Evolutionary conservation across 495 filamentous ascomycete species (phyloP).

Genomic region (Penicillium longicatenatum): DNA sequence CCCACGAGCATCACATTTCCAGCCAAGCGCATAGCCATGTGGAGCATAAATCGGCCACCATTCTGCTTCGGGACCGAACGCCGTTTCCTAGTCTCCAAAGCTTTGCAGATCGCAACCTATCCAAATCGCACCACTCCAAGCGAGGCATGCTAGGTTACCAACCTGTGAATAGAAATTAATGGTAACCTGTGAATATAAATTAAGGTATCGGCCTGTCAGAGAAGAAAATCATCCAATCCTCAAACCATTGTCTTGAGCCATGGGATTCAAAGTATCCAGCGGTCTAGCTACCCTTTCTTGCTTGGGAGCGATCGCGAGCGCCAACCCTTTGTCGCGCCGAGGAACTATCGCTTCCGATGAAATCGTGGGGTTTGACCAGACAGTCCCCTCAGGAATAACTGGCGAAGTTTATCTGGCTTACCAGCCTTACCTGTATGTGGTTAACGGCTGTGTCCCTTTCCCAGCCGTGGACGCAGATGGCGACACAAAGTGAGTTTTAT

Average conservation of each 20-base stretch:
- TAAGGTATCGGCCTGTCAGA: neutral
- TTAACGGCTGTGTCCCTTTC: conserved; percentile 57
- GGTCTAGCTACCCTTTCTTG: neutral
- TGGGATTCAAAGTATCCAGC: neutral
- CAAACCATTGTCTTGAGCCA: neutral
- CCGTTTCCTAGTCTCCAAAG: conserved; percentile 14
- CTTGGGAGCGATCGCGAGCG: neutral
- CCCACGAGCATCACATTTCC: conserved; percentile 17
- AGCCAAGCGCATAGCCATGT: conserved; percentile 1
- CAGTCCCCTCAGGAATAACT: conserved; percentile 42
- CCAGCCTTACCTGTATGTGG: conserved; percentile 51
- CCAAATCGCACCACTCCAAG: neutral
- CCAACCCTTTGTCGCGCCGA: neutral
- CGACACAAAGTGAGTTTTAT: conserved; percentile 44
- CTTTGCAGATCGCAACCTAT: conserved; percentile 6
- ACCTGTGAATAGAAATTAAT: neutral
- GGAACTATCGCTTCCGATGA: conserved; percentile 35
- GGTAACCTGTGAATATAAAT: neutral
- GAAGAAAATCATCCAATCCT: neutral
- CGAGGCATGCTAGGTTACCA: neutral
- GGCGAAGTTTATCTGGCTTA: conserved; percentile 51
- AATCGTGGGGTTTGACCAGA: conserved; percentile 49
- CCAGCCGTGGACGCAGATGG: conserved; percentile 53
- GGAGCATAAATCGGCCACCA: conserved; percentile 13
- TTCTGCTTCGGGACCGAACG: conserved; percentile 18